Evolutionary conservation across 345 rosid species (phyloP), one percentile per base, ranked within the genome.

Genomic region (Aethionema arabicum): DNA sequence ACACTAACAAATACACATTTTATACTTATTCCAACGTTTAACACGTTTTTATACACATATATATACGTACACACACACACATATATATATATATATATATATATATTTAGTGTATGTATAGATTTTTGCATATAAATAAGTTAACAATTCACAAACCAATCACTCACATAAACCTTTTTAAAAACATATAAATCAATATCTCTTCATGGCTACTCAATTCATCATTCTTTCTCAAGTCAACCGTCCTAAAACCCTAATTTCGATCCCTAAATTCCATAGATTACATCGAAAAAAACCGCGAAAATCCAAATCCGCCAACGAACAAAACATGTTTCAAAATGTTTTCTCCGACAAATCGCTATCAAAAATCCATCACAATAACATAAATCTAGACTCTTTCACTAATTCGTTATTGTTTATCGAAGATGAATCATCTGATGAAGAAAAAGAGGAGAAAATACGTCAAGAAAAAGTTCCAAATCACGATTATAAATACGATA

Each of bases 181-280:
- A 35, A 35, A 11, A 45, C 32, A 69, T 37, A 54, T 4, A 31
- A 46, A 47, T 32, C 68, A 0, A 61, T 42, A 33, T 59, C 52
- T 8, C n/a, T n/a, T n/a, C 53, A 70, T 70, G 74, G 74, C 74
- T 49, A 70, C 68, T 15, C 63, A 63, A 56, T 70, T 70, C 64
- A 49, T 42, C 59, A 27, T 41, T 40, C 59, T 70, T 40, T 4
- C 74, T 33, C 59, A 49, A 70, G 16, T 49, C 59, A 39, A 63
- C 74, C 69, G 47, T 30, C 38, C 69, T n/a, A 70, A 70, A 56
- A 32, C 16, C 40, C 5, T 52, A 4, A 13, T 33, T 8, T 56
- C 59, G 6, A 63, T 52, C 59, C 32, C 39, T 27, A 63, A 63
- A 56, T 21, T 52, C 33, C 74, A 14, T 27, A 30, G 21, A 61